Conservation (phyloP, 2,329 filamentous ascomycete species). For the Tolypocladium album region DNA sequence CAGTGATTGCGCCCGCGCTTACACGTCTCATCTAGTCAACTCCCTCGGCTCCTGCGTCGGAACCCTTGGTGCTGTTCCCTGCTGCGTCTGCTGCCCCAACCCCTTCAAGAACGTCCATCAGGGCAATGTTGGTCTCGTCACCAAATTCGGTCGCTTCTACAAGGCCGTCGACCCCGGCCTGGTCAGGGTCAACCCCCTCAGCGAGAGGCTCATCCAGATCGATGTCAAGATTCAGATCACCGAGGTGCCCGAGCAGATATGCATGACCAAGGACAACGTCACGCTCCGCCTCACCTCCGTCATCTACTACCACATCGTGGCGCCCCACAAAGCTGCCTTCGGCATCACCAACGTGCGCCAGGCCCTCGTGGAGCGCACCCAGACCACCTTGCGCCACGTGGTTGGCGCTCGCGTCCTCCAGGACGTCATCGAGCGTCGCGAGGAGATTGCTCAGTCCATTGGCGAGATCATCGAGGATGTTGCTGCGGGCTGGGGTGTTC, state of each 20-base stretch:
- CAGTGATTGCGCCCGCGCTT: neutral
- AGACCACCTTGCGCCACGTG: slow-evolving; percentile 94
- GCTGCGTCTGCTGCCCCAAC: slow-evolving; percentile 87
- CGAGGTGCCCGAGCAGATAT: slow-evolving; percentile 90
- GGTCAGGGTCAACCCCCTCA: slow-evolving; percentile 93
- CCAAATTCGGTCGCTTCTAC: slow-evolving; percentile 91
- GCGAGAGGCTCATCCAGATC: slow-evolving; percentile 79
- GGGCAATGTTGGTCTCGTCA: slow-evolving; percentile 90
- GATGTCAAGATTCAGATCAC: slow-evolving; percentile 99
- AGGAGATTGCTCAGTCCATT: slow-evolving; percentile 92
- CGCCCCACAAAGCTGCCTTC: slow-evolving; percentile 93
- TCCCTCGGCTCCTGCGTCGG: slow-evolving; percentile 64
- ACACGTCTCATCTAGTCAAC: slow-evolving; percentile 44
- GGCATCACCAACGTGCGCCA: slow-evolving; percentile 91
- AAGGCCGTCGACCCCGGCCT: slow-evolving; percentile 93
- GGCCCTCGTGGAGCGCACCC: slow-evolving; percentile 94
- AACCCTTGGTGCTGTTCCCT: slow-evolving; percentile 75
- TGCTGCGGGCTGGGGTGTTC: slow-evolving; percentile 84
- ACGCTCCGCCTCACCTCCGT: slow-evolving; percentile 88
- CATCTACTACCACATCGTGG: slow-evolving; percentile 97
- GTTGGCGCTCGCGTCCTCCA: slow-evolving; percentile 92
- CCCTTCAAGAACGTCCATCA: slow-evolving; percentile 88
- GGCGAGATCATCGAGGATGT: slow-evolving; percentile 97
- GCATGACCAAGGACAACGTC: slow-evolving; percentile 99
- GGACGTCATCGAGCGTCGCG: slow-evolving; percentile 95